These are phyloP conservation scores for Zhuliangozyma parablackwelliae DNA, from an alignment of 1,139 yeast genomes.

Conservation along the genomic window DNA sequence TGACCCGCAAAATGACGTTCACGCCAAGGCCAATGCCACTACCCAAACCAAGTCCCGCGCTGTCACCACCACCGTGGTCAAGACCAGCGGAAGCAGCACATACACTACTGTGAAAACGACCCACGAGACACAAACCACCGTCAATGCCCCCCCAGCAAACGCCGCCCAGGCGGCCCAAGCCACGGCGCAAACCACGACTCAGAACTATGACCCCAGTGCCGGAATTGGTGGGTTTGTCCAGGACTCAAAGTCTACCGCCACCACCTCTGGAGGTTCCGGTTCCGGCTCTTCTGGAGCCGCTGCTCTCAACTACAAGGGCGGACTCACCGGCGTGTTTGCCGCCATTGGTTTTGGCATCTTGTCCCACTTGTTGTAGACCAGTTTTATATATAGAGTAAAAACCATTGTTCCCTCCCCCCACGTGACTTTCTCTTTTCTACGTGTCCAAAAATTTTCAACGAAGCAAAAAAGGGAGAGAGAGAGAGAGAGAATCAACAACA, in stretches of 20 bases:
- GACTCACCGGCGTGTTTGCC: slow-evolving; percentile 14
- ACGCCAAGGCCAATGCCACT: slow-evolving; percentile 6
- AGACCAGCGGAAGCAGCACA: slow-evolving; percentile 11
- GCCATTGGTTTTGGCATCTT: slow-evolving; percentile 19
- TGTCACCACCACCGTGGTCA: slow-evolving; percentile 9
- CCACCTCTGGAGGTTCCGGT: slow-evolving; percentile 2
- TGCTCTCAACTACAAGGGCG: slow-evolving; percentile 6
- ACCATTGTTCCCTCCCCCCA: not conserved
- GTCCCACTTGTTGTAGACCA: slow-evolving; percentile 14
- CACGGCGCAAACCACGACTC: slow-evolving; percentile 6
- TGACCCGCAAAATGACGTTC: slow-evolving; percentile 43
- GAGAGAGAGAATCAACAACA: slow-evolving; percentile 6
- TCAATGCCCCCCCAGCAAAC: slow-evolving; percentile 11
- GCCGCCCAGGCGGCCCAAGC: slow-evolving; percentile 11
- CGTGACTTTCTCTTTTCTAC: slow-evolving; percentile 3
- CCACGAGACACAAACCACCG: slow-evolving; percentile 8
- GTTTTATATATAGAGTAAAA: not conserved
- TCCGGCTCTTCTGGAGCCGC: no score
- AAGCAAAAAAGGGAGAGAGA: no score
- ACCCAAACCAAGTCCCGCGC: slow-evolving; percentile 1
- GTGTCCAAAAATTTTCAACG: slow-evolving; percentile 6
- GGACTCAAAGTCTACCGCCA: slow-evolving; percentile 16
- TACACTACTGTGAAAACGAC: slow-evolving; percentile 10
- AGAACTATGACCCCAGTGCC: slow-evolving; percentile 17
- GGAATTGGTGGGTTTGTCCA: slow-evolving; percentile 37